These are phyloP conservation scores for Harringtonia aguacate DNA, from an alignment of 2,329 filamentous ascomycete genomes.

Conservation along the genomic window DNA sequence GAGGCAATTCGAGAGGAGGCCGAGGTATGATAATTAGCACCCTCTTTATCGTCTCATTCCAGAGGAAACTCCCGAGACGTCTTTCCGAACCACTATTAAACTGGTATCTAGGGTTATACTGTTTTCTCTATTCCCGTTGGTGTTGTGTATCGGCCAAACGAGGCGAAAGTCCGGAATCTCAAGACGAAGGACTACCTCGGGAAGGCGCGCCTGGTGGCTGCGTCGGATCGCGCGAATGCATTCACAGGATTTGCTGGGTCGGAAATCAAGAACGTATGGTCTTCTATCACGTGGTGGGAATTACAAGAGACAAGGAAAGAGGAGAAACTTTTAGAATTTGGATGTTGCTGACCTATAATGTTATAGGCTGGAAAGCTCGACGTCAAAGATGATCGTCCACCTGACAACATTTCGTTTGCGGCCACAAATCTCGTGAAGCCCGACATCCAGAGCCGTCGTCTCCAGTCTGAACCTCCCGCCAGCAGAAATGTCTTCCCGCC, in stretches of 20 bases:
- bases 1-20: constrained; percentile 91
- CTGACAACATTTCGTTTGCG: constrained; percentile 80
- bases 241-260: constrained; percentile 74
- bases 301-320: no score
- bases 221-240: constrained; percentile 68
- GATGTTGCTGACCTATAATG: not conserved
- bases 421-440: constrained; percentile 90
- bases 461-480: constrained; percentile 75
- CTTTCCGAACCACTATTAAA: no score
- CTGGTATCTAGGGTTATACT: constrained; percentile 94
- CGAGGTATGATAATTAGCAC: constrained; percentile 47
- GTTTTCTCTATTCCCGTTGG: constrained; percentile 98
- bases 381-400: constrained; percentile 67
- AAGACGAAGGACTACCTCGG: constrained; percentile 97
- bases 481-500: constrained; percentile 82
- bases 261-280: constrained; percentile 62
- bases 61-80: no score
- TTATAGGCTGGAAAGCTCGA: constrained; percentile 38
- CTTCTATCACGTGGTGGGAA: not conserved
- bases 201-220: constrained; percentile 86
- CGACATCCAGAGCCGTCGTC: constrained; percentile 66
- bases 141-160: constrained; percentile 88
- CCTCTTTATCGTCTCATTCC: no score
- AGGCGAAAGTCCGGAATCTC: constrained; percentile 95
- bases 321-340: not conserved